These are phyloP conservation scores for Linanthus parryae DNA, from an alignment of 148 eudicot species.

Conservation along the genomic window DNA sequence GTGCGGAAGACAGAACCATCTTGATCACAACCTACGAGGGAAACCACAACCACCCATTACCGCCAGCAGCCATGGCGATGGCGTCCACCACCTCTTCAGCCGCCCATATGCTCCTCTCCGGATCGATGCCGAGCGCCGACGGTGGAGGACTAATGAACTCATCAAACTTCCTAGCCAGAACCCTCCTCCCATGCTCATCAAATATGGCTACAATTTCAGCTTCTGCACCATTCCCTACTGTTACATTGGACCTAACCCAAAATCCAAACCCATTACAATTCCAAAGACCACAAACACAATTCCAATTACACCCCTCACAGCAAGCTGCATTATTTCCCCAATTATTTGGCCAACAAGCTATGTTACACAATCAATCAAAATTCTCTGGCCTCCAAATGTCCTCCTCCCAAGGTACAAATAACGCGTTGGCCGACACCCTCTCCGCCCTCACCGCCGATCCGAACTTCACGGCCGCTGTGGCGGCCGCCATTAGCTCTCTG, in stretches of 20 bases:
- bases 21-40: slow-evolving; percentile 66
- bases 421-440: slow-evolving; percentile 28
- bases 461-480: slow-evolving; percentile 44
- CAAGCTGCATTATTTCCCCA: slow-evolving; percentile 28
- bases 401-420: not conserved
- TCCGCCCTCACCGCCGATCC: slow-evolving; percentile 48
- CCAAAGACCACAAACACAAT: slow-evolving; percentile 21
- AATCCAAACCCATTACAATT: slow-evolving; percentile 25
- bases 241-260: slow-evolving; percentile 48
- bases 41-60: slow-evolving; percentile 60
- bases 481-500: slow-evolving; percentile 44
- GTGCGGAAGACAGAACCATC: slow-evolving; percentile 57
- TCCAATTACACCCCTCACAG: slow-evolving; percentile 20
- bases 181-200: slow-evolving; percentile 43
- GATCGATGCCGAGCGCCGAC: slow-evolving; percentile 52
- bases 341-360: slow-evolving; percentile 36
- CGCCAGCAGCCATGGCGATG: slow-evolving; percentile 66
- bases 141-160: slow-evolving; percentile 35
- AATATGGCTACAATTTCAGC: slow-evolving; percentile 53
- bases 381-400: slow-evolving; percentile 60
- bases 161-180: slow-evolving; percentile 32
- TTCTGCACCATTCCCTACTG: slow-evolving; percentile 57
- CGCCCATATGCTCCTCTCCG: slow-evolving; percentile 56
- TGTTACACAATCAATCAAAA: slow-evolving; percentile 48
- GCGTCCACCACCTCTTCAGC: slow-evolving; percentile 61